phyloP scores from a whole-genome alignment of 257 asterid species.

The Salvia rosmarinus region DNA sequence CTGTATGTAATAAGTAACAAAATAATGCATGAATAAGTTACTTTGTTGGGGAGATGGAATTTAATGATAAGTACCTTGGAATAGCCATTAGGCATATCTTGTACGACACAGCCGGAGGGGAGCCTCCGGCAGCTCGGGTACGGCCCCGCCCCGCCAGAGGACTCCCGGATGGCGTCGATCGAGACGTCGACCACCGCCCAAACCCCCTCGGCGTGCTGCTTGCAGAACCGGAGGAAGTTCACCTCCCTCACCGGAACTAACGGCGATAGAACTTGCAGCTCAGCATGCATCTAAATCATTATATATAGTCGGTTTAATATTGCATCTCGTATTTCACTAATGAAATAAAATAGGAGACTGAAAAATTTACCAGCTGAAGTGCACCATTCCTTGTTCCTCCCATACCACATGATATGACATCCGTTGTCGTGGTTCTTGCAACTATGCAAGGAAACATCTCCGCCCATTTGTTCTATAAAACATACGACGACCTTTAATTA shows the following conservation, averaged over 20 bases:
- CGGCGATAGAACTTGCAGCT: conserved; percentile 88
- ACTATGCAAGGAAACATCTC: conserved; percentile 76
- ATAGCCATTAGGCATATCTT: conserved; percentile 97
- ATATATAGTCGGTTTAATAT: not conserved
- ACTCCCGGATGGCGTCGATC: conserved; percentile 59
- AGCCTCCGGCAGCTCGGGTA: conserved; percentile 69
- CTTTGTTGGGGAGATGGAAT: conserved; percentile 5
- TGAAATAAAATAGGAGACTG: not conserved
- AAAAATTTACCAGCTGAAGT: conserved; percentile 69
- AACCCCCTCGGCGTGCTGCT: conserved; percentile 92
- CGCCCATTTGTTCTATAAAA: conserved; percentile 60
- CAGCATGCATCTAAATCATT: conserved; percentile 70
- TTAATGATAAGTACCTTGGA: conserved; percentile 58
- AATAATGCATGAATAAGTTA: conserved; percentile 17
- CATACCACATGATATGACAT: conserved; percentile 69
- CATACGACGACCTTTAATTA: too few species aligned
- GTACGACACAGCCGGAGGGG: conserved; percentile 93
- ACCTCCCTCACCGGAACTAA: conserved; percentile 87
- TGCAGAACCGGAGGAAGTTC: conserved; percentile 90
- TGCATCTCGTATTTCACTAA: not conserved
- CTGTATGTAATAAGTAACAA: conserved; percentile 33
- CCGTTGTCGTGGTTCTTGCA: conserved; percentile 57
- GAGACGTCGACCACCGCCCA: conserved; percentile 98
- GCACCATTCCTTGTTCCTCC: conserved; percentile 78
- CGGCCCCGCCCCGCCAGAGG: conserved; percentile 34